These are phyloP conservation scores for Colletotrichum plurivorum DNA, from an alignment of 2,329 filamentous ascomycete species.

Conservation along the genomic window DNA sequence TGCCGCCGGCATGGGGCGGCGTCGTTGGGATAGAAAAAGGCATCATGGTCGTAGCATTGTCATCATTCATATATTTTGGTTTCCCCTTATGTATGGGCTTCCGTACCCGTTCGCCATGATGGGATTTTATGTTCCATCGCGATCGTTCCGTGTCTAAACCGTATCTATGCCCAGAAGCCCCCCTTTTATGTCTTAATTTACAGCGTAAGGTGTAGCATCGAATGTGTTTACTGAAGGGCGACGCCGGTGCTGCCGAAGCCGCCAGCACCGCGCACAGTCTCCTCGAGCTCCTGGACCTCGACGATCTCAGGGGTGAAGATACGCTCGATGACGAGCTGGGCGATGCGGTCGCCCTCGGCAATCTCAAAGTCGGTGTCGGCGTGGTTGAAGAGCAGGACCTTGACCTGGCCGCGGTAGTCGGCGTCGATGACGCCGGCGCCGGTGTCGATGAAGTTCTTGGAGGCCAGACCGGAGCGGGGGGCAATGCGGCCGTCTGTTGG, in stretches of 20 bases:
- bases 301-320: constrained; percentile 93
- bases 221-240: constrained; percentile 32
- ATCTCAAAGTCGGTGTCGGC: constrained; percentile 85
- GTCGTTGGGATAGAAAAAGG: constrained; percentile 30
- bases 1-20: constrained; percentile 28
- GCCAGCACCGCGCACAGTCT: constrained; percentile 90
- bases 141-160: neutral
- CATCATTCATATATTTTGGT: constrained; percentile 34
- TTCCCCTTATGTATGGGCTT: neutral
- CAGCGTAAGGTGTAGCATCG: neutral
- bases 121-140: neutral
- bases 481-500: constrained; percentile 86
- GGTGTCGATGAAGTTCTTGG: constrained; percentile 96
- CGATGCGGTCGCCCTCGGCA: constrained; percentile 89
- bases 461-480: constrained; percentile 89
- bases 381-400: constrained; percentile 96
- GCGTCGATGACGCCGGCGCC: constrained; percentile 98
- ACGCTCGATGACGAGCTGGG: constrained; percentile 93
- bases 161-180: neutral
- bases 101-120: neutral
- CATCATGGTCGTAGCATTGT: constrained; percentile 29
- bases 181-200: neutral
- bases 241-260: constrained; percentile 91
- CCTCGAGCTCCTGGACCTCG: constrained; percentile 90
- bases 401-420: constrained; percentile 94